Evolutionary conservation across 1,139 yeast genomes (phyloP).

Genomic region (Suhomyces choctaworum): DNA sequence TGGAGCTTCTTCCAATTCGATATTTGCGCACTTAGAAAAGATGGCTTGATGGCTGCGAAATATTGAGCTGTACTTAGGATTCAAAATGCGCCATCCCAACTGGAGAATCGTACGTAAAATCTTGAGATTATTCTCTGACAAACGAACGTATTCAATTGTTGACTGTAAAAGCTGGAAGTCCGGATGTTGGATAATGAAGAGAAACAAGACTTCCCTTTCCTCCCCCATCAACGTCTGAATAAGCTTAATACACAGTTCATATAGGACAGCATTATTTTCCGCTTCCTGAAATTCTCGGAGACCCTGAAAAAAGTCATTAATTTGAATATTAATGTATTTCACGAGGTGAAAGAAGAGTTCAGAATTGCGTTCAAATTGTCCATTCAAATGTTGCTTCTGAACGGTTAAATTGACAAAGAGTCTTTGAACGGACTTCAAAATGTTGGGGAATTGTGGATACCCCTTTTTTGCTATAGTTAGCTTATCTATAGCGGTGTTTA

Average conservation of each 20-base stretch:
- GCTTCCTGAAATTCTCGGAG: not conserved
- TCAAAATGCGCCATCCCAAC: not conserved
- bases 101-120: slow-evolving; percentile 1
- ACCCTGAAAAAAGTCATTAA: not conserved
- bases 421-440: not conserved
- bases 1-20: not conserved
- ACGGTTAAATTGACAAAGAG: not conserved
- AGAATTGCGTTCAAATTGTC: not conserved
- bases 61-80: slow-evolving; percentile 4
- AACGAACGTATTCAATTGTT: not conserved
- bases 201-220: slow-evolving; percentile 1
- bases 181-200: slow-evolving; percentile 5
- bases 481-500: not conserved
- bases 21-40: not conserved
- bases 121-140: not conserved
- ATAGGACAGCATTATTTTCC: not conserved
- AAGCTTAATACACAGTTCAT: not conserved
- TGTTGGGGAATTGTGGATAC: not conserved
- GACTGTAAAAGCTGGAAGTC: not conserved
- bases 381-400: not conserved
- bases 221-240: slow-evolving; percentile 1
- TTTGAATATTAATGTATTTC: too few relatives aligned
- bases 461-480: too few relatives aligned
- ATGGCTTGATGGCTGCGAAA: not conserved
- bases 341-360: not conserved